Conservation (phyloP, 1,284 basidiomycete genomes). For the Butyriboletus appendiculatus region DNA sequence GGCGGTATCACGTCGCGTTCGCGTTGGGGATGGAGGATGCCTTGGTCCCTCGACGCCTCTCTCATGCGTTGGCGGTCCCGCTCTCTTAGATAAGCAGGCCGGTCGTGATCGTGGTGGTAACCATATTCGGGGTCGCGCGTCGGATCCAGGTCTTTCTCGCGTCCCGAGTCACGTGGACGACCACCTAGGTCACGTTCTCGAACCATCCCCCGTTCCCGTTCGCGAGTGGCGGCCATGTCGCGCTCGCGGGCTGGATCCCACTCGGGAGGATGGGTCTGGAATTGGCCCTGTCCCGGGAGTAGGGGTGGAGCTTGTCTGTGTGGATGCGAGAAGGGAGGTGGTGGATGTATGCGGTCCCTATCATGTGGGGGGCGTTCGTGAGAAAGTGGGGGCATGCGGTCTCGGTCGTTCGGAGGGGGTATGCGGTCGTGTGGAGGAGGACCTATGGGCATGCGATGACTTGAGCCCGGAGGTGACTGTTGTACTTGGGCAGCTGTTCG, state of each 20-base stretch:
- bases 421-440: slow-evolving; percentile 27
- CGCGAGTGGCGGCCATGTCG: slow-evolving; percentile 18
- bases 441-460: slow-evolving; percentile 21
- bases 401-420: slow-evolving; percentile 24
- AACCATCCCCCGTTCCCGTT: slow-evolving; percentile 25
- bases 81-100: slow-evolving; percentile 27
- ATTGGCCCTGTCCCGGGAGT: slow-evolving; percentile 35
- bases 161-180: slow-evolving; percentile 24
- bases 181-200: slow-evolving; percentile 26
- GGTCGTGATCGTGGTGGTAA: slow-evolving; percentile 27
- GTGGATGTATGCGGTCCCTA: slow-evolving; percentile 31
- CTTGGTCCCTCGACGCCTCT: slow-evolving; percentile 22
- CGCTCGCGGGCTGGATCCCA: slow-evolving; percentile 28
- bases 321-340: slow-evolving; percentile 21
- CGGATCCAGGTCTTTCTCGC: slow-evolving; percentile 30
- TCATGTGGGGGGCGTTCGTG: slow-evolving; percentile 33
- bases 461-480: slow-evolving; percentile 27
- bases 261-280: slow-evolving; percentile 34
- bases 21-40: slow-evolving; percentile 22
- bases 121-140: slow-evolving; percentile 26
- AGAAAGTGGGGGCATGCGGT: slow-evolving; percentile 25
- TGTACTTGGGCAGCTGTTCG: slow-evolving; percentile 19
- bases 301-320: slow-evolving; percentile 20
- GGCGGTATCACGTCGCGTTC: slow-evolving; percentile 26
- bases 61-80: slow-evolving; percentile 28